Evolutionary conservation across 768 basidiomycete species (phyloP).

Genomic region (Atractiella rhizophila): DNA sequence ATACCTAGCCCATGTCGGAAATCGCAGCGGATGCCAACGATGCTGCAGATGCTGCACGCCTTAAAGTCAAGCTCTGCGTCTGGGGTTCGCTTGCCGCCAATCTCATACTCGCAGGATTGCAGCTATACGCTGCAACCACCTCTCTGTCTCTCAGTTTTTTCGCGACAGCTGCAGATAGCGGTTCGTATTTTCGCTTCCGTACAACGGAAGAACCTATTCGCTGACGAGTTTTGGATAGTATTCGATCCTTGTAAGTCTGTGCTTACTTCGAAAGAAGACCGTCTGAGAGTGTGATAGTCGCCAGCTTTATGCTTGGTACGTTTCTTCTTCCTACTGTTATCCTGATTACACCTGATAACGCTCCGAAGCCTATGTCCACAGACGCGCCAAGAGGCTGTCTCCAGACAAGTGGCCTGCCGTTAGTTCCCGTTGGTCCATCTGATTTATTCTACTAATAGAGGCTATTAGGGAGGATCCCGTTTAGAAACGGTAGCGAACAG

Average conservation of each 20-base stretch:
- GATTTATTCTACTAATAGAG: background rate
- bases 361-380: slow-evolving; percentile 4
- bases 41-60: slow-evolving; percentile 2
- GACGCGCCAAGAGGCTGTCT: slow-evolving; percentile 3
- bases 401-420: slow-evolving; percentile 3
- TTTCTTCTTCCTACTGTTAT: background rate
- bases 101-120: slow-evolving; percentile 9
- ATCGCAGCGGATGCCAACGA: background rate
- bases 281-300: too few species aligned
- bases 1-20: slow-evolving; percentile 2
- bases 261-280: too few species aligned
- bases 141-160: slow-evolving; percentile 60
- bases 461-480: slow-evolving; percentile 1
- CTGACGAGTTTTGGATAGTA: too few species aligned
- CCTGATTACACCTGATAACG: too few species aligned
- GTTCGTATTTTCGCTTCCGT: too few species aligned
- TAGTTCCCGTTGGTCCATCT: background rate
- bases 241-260: too few species aligned
- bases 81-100: slow-evolving; percentile 5
- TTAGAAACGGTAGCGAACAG: slow-evolving; percentile 6
- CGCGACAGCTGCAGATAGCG: slow-evolving; percentile 66
- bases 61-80: slow-evolving; percentile 6
- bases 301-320: slow-evolving; percentile 9
- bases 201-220: too few species aligned
- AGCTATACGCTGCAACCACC: slow-evolving; percentile 71